Conservation (phyloP, 768 basidiomycete genomes). For the Amanita subjunquillea region DNA sequence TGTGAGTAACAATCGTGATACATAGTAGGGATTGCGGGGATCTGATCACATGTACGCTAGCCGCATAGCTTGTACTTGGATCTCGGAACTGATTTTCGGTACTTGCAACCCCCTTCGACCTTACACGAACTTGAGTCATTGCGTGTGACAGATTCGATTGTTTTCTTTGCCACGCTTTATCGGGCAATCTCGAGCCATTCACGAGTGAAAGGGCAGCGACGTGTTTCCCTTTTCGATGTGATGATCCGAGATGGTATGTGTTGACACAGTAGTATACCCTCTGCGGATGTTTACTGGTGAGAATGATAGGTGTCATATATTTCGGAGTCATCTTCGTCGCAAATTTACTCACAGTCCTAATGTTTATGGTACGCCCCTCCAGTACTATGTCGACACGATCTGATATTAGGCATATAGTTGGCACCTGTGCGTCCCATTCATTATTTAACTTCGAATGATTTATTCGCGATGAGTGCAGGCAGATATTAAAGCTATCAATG, state of each 20-base stretch:
- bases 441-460: neutral
- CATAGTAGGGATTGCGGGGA: neutral
- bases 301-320: constrained; percentile 19
- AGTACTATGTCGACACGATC: neutral
- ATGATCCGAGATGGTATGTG: constrained; percentile 24
- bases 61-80: constrained; percentile 25
- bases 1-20: constrained; percentile 11
- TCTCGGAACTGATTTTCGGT: constrained; percentile 27
- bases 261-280: neutral
- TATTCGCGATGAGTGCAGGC: constrained; percentile 9
- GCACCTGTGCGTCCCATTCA: constrained; percentile 13
- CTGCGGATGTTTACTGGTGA: neutral
- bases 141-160: constrained; percentile 16
- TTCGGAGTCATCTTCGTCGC: constrained; percentile 23
- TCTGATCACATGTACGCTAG: constrained; percentile 10
- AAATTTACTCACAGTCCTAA: constrained; percentile 21
- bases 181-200: constrained; percentile 14
- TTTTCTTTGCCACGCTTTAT: constrained; percentile 22
- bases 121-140: neutral
- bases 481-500: constrained; percentile 26
- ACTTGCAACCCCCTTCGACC: neutral
- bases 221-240: constrained; percentile 15
- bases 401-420: constrained; percentile 10
- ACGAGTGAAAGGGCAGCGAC: constrained; percentile 5
- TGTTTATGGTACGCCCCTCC: constrained; percentile 18